Percentiles rank a stretch among this genome's conserved stretches.
phyloP scores from a whole-genome alignment of 768 basidiomycete genomes.

The Sarcodon sp. region DNA sequence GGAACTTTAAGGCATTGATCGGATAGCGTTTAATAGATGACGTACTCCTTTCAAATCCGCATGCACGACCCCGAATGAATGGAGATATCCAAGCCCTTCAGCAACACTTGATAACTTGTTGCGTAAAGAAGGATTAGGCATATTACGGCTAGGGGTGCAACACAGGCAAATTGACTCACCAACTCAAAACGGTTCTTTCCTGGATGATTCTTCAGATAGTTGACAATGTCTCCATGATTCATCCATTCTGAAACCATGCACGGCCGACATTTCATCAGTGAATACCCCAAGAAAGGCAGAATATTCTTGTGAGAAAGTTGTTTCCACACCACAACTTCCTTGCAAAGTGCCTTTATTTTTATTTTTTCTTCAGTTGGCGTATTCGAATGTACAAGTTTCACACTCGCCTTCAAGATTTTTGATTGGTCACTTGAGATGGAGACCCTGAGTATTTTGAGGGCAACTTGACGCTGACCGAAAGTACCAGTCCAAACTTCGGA shows the following conservation, averaged over 20 bases:
- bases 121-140: not conserved
- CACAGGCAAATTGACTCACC: not conserved
- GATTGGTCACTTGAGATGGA: not conserved
- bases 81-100: slow-evolving; percentile 10
- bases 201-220: not conserved
- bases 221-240: not conserved
- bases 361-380: not conserved
- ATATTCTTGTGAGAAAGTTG: not conserved
- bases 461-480: not conserved
- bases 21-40: not conserved
- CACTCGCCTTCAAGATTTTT: not conserved
- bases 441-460: not conserved
- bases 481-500: not conserved
- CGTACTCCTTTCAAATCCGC: slow-evolving; percentile 13
- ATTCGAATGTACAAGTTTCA: not conserved
- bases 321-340: not conserved
- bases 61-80: slow-evolving; percentile 8
- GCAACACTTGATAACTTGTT: slow-evolving; percentile 9
- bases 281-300: not conserved
- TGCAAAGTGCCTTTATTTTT: not conserved
- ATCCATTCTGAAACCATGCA: not conserved
- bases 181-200: not conserved
- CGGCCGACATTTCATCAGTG: not conserved
- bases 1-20: not conserved
- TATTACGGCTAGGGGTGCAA: not conserved